Percentiles rank a stretch among this genome's conserved stretches.
Conservation (phyloP, 768 basidiomycete species). For the Kondoa malvinella region DNA sequence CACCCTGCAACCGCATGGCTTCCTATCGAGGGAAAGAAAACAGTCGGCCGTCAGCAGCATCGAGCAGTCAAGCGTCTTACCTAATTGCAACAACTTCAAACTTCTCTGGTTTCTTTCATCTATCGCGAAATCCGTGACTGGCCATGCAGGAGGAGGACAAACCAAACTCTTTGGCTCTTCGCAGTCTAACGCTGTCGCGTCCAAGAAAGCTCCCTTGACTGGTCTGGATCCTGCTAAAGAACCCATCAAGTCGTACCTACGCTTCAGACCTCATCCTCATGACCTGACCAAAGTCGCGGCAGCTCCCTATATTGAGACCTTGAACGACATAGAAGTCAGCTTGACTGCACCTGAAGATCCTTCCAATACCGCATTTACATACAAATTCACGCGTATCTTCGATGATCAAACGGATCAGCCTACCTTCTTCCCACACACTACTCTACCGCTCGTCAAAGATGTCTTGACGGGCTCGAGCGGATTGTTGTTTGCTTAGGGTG, state of each 20-base stretch:
- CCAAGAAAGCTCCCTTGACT: background rate
- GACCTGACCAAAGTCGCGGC: background rate
- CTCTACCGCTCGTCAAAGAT: slow-evolving; percentile 69
- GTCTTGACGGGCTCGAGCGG: slow-evolving; percentile 73
- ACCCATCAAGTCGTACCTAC: slow-evolving; percentile 9
- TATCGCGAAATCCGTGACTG: background rate
- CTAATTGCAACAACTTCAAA: background rate
- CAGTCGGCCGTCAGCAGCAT: background rate
- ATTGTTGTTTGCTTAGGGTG: slow-evolving; percentile 84
- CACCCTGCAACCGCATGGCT: background rate
- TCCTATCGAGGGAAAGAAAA: background rate
- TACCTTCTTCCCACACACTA: slow-evolving; percentile 72
- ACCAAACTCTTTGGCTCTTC: background rate
- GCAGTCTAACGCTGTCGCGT: background rate
- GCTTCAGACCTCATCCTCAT: slow-evolving; percentile 1
- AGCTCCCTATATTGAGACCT: slow-evolving; percentile 2
- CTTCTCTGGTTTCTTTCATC: background rate
- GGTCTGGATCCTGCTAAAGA: slow-evolving; percentile 6
- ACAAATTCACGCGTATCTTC: slow-evolving; percentile 70
- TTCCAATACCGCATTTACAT: slow-evolving; percentile 28
- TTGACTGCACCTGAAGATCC: background rate
- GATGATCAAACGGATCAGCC: slow-evolving; percentile 44
- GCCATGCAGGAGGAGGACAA: background rate
- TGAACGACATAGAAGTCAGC: background rate
- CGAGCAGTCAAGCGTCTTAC: background rate